Conservation (phyloP, 495 filamentous ascomycete genomes). For the Neurospora sp. region DNA sequence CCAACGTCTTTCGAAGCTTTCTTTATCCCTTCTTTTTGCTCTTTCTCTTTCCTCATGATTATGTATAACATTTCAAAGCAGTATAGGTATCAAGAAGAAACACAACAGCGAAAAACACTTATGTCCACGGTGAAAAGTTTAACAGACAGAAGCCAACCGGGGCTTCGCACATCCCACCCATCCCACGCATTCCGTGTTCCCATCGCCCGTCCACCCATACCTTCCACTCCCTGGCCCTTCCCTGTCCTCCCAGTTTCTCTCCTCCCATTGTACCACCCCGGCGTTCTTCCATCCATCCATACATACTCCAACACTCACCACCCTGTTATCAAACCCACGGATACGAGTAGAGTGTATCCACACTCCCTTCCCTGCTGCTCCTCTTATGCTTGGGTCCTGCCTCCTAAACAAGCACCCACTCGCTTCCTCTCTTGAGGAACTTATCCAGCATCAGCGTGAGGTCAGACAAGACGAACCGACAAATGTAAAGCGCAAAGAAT, state of each 20-base stretch:
- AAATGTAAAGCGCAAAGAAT: constrained; percentile 95
- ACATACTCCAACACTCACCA: not conserved
- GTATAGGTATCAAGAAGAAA: not conserved
- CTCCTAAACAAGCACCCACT: constrained; percentile 64
- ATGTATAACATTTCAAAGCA: not conserved
- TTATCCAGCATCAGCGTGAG: constrained; percentile 85
- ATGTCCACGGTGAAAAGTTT: not conserved
- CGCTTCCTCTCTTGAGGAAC: constrained; percentile 89
- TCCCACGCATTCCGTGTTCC: not conserved
- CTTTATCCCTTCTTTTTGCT: constrained; percentile 7
- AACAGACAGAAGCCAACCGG: not conserved
- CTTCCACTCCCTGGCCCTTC: not conserved
- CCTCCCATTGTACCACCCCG: not conserved
- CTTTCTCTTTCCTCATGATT: not conserved
- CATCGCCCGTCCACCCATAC: not conserved
- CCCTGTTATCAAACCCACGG: not conserved
- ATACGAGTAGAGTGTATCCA: not conserved
- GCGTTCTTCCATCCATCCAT: not conserved
- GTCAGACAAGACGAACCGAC: constrained; percentile 84
- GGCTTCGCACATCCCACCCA: not conserved
- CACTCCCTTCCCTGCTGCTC: not conserved
- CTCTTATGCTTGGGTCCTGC: not conserved
- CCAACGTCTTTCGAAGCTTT: not conserved
- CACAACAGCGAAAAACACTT: not conserved
- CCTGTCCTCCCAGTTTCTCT: not conserved